These are phyloP conservation scores for Harrya chromipes DNA, from an alignment of 768 basidiomycete genomes.

Conservation along the genomic window DNA sequence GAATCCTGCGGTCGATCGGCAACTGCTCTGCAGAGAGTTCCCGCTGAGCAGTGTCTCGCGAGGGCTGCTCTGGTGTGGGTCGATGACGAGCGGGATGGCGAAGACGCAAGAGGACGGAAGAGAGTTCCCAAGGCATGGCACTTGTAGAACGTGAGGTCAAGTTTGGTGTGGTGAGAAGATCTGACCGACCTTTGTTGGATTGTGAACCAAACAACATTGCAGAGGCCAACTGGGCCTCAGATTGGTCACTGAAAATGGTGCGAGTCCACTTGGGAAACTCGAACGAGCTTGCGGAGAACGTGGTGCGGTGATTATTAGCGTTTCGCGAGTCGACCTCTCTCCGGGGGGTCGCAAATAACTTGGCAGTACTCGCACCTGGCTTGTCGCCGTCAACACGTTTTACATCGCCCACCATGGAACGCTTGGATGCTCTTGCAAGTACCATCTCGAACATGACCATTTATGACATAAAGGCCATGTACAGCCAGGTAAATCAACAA, in stretches of 20 bases:
- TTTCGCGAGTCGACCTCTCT: slow-evolving; percentile 19
- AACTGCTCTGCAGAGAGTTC: slow-evolving; percentile 1
- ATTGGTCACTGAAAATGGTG: not conserved
- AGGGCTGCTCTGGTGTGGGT: slow-evolving; percentile 12
- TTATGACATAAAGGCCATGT: slow-evolving; percentile 93
- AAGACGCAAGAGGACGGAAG: slow-evolving; percentile 33
- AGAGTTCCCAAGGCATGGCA: slow-evolving; percentile 27
- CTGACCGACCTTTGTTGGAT: slow-evolving; percentile 2
- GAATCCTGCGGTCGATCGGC: slow-evolving; percentile 26
- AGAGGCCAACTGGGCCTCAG: slow-evolving; percentile 2
- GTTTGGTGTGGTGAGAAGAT: not conserved
- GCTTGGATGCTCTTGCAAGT: slow-evolving; percentile 68
- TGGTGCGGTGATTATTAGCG: not conserved
- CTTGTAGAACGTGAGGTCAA: not conserved
- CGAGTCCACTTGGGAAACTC: no score
- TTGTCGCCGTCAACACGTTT: not conserved
- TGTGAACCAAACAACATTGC: slow-evolving; percentile 5
- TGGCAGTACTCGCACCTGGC: not conserved
- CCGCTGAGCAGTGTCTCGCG: slow-evolving; percentile 1
- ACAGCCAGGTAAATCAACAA: slow-evolving; percentile 70
- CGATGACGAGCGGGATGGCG: slow-evolving; percentile 26
- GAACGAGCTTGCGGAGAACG: not conserved
- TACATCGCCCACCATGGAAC: slow-evolving; percentile 59
- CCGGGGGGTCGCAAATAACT: slow-evolving; percentile 21
- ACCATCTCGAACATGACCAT: slow-evolving; percentile 80